These are phyloP conservation scores for Cylindrotheca fusiformis DNA, from an alignment of 108 stramenopile genomes.

Conservation along the genomic window DNA sequence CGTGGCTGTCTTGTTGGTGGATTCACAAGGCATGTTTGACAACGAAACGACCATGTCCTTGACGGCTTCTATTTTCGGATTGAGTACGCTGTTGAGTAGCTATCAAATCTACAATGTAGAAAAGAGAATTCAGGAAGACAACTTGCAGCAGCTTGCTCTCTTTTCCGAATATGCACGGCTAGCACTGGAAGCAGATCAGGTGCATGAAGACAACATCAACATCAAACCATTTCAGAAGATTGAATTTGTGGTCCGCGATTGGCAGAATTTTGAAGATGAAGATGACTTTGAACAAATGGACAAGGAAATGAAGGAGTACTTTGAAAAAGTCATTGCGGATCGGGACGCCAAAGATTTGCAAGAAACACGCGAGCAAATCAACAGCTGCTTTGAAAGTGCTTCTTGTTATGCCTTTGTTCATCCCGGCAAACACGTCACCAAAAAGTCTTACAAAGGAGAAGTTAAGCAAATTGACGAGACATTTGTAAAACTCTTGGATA, in stretches of 20 bases:
- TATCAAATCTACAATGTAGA: slow-evolving; percentile 99
- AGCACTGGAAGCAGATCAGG: slow-evolving; percentile 67
- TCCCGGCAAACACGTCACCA: slow-evolving; percentile 93
- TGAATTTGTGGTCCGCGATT: slow-evolving; percentile 98
- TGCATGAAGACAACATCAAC: slow-evolving; percentile 19
- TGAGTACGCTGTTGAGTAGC: slow-evolving; percentile 88
- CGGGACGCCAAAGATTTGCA: slow-evolving; percentile 88
- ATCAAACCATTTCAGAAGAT: slow-evolving; percentile 92
- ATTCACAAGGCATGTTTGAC: slow-evolving; percentile 99
- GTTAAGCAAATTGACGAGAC: slow-evolving; percentile 73
- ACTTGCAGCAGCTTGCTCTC: slow-evolving; percentile 96
- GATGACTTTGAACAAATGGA: slow-evolving; percentile 79
- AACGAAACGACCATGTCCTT: slow-evolving; percentile 96
- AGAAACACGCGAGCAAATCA: slow-evolving; percentile 93
- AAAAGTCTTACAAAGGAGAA: slow-evolving; percentile 92
- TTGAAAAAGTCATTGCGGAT: slow-evolving; percentile 74
- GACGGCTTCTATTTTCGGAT: slow-evolving; percentile 96
- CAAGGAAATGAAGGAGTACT: slow-evolving; percentile 84
- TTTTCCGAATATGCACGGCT: slow-evolving; percentile 97
- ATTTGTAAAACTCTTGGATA: slow-evolving; percentile 85
- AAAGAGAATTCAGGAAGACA: slow-evolving; percentile 98
- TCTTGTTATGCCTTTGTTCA: slow-evolving; percentile 93
- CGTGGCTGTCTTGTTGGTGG: slow-evolving; percentile 91
- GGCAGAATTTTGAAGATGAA: slow-evolving; percentile 93
- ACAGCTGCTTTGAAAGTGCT: slow-evolving; percentile 87